Evolutionary conservation across 1,284 basidiomycete species (phyloP), one percentile per base, ranked within the genome.

Genomic region (Cutaneotrichosporon sp.): DNA sequence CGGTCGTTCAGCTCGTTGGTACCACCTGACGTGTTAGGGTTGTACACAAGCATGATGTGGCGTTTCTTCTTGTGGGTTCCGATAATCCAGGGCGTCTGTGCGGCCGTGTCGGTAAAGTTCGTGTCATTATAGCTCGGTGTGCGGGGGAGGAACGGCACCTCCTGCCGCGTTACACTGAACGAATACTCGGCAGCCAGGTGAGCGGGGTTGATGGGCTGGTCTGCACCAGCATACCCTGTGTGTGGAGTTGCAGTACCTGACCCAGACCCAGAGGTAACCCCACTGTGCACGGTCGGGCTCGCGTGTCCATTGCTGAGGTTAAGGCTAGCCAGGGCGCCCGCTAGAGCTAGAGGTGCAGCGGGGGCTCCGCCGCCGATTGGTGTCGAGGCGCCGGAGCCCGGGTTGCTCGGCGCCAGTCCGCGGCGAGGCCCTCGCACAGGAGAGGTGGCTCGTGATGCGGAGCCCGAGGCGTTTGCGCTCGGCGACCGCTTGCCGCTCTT

Each of bases 11-110:
- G 49, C 27, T 54, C 55, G 20, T 44, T 60, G 16, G 62, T 50
- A 2, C 54, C 59, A 16, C 61, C 61, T 4, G 39, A 17, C 19
- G 57, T 59, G 34, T 63, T 52, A 24, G 61, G 61, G 35, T 68
- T 66, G 53, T 65, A 61, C 32, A 60, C 54, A 41, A 67, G 34
- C 54, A 55, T 58, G 35, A 68, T 51, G 32, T 22, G 38, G n/a
- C 63, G 37, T 29, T 53, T 57, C 4, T 52, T 45, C 2, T 44
- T 45, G 8, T 52, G 51, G 3, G 32, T 57, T 14, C 66, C 66
- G 7, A 49, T 41, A 5, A 68, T 52, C 66, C 66, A 68, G 7
- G 48, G 39, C 4, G 39, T 49, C n/a, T 49, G 37, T 5, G 17
- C 12, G 5, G 42, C 42, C 3, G 22, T 20, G 12, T 41, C 38